These are phyloP conservation scores for Russula abietina DNA, from an alignment of 768 basidiomycete species.

Conservation along the genomic window DNA sequence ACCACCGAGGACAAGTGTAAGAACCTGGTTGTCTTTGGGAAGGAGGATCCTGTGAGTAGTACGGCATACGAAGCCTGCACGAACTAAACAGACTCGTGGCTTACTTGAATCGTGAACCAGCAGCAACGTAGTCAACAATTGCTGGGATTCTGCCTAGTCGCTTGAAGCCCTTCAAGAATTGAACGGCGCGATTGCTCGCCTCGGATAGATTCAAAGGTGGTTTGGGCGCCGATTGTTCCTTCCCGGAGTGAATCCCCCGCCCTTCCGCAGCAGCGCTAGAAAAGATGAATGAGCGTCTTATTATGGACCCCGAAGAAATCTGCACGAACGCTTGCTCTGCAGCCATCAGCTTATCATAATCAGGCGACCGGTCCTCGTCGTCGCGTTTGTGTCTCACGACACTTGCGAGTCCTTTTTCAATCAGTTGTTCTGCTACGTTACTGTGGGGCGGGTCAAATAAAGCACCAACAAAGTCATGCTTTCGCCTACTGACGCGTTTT, in stretches of 20 bases:
- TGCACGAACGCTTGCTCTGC: slow-evolving; percentile 81
- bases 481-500: slow-evolving; percentile 56
- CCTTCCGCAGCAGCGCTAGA: slow-evolving; percentile 67
- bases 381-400: slow-evolving; percentile 90
- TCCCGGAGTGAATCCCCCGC: slow-evolving; percentile 87
- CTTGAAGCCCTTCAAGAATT: slow-evolving; percentile 90
- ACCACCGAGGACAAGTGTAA: slow-evolving; percentile 90
- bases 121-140: slow-evolving; percentile 87
- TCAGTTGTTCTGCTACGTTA: slow-evolving; percentile 86
- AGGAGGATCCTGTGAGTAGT: slow-evolving; percentile 55
- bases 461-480: neutral
- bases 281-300: slow-evolving; percentile 12
- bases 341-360: slow-evolving; percentile 92
- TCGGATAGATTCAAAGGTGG: slow-evolving; percentile 90
- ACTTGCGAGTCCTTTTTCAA: slow-evolving; percentile 88
- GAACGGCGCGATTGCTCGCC: slow-evolving; percentile 68
- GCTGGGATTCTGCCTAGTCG: slow-evolving; percentile 77
- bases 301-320: neutral
- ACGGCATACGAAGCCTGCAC: neutral
- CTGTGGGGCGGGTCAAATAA: slow-evolving; percentile 36
- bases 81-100: slow-evolving; percentile 22
- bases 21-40: slow-evolving; percentile 86
- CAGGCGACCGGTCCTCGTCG: slow-evolving; percentile 92
- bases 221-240: slow-evolving; percentile 75
- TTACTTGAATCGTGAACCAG: slow-evolving; percentile 94